Base-by-base conservation (phyloP, 306 rosid species). In the Vicia villosa region DNA sequence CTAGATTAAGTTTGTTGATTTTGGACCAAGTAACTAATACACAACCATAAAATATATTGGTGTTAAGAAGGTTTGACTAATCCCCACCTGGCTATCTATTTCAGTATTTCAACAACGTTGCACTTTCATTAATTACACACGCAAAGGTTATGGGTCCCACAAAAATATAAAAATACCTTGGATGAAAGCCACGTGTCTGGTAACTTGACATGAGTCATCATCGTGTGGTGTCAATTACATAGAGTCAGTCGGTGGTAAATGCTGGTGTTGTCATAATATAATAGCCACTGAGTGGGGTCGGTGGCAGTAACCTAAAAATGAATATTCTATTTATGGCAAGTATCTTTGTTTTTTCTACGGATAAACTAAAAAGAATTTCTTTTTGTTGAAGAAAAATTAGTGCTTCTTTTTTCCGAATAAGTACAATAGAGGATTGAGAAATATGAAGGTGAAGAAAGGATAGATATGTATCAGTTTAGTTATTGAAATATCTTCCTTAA, bases 221-320 rank as follows among this genome's bases (percentile, higher is more conserved):
- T 50, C 37, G 14, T 8, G 56, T 15, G 10, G 34, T 13, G 21
- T 52, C 32, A 30, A 68, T 59, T 21, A 68, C 45, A 76, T 70
- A 46, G 45, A 55, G 3, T 62, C 50, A 55, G 71, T 73, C 81
- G 72, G 78, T 51, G 59, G 52, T 28, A 34, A 52, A 46, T 59
- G 19, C 21, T 13, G 22, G 15, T 63, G 13, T 1, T 41, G 21
- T 12, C 13, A 38, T 38, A 51, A 12, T 21, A 10, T 41, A 13
- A 19, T 52, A 52, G 57, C 42, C 42, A 22, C n/a, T 32, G 37
- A 5, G 37, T 5, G 8, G 11, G 32, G 77, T 17, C 74, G 82
- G 82, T 72, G 74, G 70, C 65, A 58, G 63, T 78, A 72, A 66
- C 36, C 65, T 58, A 60, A 19, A 50, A 66, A 34, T 6, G 46